phyloP scores from a whole-genome alignment of 805 yeast species.

The Candida tammaniensis region DNA sequence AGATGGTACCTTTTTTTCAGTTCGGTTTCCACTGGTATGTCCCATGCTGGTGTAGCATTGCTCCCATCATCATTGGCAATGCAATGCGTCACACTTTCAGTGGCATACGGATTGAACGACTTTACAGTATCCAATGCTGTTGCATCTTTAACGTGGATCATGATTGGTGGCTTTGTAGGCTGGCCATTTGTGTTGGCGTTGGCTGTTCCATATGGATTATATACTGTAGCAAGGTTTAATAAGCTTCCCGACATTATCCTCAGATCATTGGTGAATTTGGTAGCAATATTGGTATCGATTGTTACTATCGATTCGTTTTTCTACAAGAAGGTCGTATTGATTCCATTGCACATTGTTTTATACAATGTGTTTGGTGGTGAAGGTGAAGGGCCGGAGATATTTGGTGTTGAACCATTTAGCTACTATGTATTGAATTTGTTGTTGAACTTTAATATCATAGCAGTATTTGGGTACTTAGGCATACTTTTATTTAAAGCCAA shows the following conservation, averaged over 20 bases:
- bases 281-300: slow-evolving; percentile 20
- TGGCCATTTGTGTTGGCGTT: slow-evolving; percentile 86
- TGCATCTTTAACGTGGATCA: slow-evolving; percentile 38
- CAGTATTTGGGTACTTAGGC: slow-evolving; percentile 41
- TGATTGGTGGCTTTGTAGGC: slow-evolving; percentile 76
- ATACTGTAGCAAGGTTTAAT: slow-evolving; percentile 11
- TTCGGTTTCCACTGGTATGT: slow-evolving; percentile 73
- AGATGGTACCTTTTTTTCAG: slow-evolving; percentile 63
- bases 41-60: slow-evolving; percentile 83
- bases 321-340: slow-evolving; percentile 60
- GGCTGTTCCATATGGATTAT: slow-evolving; percentile 56
- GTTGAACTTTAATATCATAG: slow-evolving; percentile 68
- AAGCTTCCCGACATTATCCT: slow-evolving; percentile 2
- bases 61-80: slow-evolving; percentile 78
- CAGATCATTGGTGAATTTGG: slow-evolving; percentile 14
- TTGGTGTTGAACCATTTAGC: slow-evolving; percentile 77
- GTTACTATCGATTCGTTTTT: slow-evolving; percentile 55
- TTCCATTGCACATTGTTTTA: slow-evolving; percentile 76
- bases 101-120: slow-evolving; percentile 31
- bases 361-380: slow-evolving; percentile 76
- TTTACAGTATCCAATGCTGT: slow-evolving; percentile 12
- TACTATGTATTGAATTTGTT: slow-evolving; percentile 69
- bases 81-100: slow-evolving; percentile 45
- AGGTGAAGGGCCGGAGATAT: slow-evolving; percentile 82
- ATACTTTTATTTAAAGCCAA: slow-evolving; percentile 11